These are phyloP conservation scores for Atalantia buxifolia DNA, from an alignment of 345 rosid species.

Conservation along the genomic window DNA sequence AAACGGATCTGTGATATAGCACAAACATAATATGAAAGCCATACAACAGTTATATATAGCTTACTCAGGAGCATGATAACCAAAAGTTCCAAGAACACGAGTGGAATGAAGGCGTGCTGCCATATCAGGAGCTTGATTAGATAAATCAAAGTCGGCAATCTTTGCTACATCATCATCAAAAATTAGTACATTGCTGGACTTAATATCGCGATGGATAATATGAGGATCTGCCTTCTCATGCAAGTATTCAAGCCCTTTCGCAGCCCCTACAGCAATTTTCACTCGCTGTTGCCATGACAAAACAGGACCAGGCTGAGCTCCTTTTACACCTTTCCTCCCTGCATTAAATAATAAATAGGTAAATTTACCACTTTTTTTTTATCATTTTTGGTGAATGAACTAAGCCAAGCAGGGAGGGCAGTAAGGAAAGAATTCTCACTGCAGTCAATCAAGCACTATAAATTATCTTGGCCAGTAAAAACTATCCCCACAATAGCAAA, in stretches of 20 bases:
- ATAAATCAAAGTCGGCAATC: slow-evolving; percentile 79
- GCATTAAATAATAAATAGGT: slow-evolving; percentile 9
- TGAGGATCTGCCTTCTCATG: slow-evolving; percentile 66
- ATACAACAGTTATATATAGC: slow-evolving; percentile 14
- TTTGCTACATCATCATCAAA: slow-evolving; percentile 75
- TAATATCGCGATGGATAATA: slow-evolving; percentile 69
- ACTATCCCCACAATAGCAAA: not conserved
- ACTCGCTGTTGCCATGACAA: slow-evolving; percentile 75
- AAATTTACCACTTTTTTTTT: not conserved
- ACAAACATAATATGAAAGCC: not conserved
- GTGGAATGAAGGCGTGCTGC: slow-evolving; percentile 87
- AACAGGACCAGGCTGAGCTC: slow-evolving; percentile 76
- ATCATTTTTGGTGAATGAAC: not conserved
- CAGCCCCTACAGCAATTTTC: slow-evolving; percentile 81
- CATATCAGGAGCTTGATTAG: slow-evolving; percentile 87
- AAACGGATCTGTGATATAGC: not conserved
- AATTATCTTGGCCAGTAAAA: not conserved
- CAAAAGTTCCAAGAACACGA: slow-evolving; percentile 79
- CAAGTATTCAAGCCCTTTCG: slow-evolving; percentile 70
- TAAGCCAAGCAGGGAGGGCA: not conserved
- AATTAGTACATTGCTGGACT: slow-evolving; percentile 77
- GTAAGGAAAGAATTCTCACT: not conserved
- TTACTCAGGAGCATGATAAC: slow-evolving; percentile 90
- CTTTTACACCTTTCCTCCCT: slow-evolving; percentile 83
- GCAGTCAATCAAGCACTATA: not conserved